Evolutionary conservation across 1,284 basidiomycete species (phyloP).

Genomic region (Wolfiporia cocos): DNA sequence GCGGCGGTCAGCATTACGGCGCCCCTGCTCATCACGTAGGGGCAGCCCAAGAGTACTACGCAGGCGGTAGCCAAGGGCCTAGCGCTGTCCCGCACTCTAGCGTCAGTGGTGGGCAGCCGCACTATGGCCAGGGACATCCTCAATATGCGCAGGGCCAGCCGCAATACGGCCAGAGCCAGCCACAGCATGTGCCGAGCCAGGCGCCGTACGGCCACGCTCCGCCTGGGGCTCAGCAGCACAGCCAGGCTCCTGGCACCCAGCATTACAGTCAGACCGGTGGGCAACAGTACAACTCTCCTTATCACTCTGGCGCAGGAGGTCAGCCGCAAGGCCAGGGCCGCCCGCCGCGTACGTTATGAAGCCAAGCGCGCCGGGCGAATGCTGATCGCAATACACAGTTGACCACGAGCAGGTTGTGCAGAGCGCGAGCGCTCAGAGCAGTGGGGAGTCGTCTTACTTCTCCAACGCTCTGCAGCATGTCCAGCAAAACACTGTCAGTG

Average conservation of each 20-base stretch:
- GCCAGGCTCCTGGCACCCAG: too few relatives aligned
- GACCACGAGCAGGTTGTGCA: constrained; percentile 51
- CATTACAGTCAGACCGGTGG: constrained; percentile 46
- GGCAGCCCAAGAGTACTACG: background rate
- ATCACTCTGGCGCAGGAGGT: constrained; percentile 23
- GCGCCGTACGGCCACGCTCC: too few relatives aligned
- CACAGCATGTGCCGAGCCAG: too few relatives aligned
- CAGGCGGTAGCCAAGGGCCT: background rate
- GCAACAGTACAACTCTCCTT: constrained; percentile 49
- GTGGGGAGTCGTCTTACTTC: constrained; percentile 47
- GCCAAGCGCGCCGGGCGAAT: background rate
- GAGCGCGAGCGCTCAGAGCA: constrained; percentile 42
- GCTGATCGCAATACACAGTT: constrained; percentile 32
- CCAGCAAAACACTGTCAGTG: constrained; percentile 38
- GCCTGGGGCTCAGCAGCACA: too few relatives aligned
- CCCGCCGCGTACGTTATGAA: constrained; percentile 27
- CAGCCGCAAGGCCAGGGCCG: constrained; percentile 11
- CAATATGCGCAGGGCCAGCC: too few relatives aligned
- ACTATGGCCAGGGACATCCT: too few relatives aligned
- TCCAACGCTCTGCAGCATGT: constrained; percentile 45
- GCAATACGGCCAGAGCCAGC: too few relatives aligned
- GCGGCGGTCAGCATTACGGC: constrained; percentile 2
- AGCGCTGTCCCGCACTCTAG: background rate
- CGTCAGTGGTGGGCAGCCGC: background rate
- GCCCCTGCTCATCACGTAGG: constrained; percentile 1